A percentile compares a stretch with the other conserved stretches of the same genome.
phyloP scores from a whole-genome alignment of 192 early-diverging fungal species.

The Mortierella alpina region DNA sequence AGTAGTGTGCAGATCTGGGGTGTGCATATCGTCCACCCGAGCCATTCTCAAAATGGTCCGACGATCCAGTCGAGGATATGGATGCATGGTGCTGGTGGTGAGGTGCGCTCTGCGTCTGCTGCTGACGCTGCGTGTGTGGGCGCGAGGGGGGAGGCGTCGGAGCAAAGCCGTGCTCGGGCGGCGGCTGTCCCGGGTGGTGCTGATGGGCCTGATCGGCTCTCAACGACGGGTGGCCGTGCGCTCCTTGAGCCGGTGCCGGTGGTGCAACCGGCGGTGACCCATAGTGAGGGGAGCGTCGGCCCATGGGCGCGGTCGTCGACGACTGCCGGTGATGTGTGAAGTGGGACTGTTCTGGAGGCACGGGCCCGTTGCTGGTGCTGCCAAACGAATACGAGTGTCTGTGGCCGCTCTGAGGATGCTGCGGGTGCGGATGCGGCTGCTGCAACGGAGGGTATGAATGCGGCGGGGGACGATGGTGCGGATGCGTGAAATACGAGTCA shows the following conservation, averaged over 20 bases:
- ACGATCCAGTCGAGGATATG: constrained; percentile 16
- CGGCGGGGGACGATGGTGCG: constrained; percentile 8
- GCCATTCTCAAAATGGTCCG: constrained; percentile 12
- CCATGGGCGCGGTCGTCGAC: background rate
- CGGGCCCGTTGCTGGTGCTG: background rate
- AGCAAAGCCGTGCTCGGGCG: too few species aligned
- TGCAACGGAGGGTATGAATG: constrained; percentile 11
- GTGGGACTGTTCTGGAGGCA: background rate
- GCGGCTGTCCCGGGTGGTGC: too few species aligned
- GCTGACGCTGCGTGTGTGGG: constrained; percentile 1
- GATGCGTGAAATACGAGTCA: constrained; percentile 40
- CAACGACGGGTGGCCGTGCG: too few species aligned
- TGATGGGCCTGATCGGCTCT: too few species aligned
- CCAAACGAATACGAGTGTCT: background rate
- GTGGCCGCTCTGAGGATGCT: background rate
- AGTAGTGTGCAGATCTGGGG: constrained; percentile 17
- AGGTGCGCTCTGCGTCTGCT: background rate
- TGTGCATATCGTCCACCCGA: constrained; percentile 9
- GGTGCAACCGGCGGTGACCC: too few species aligned
- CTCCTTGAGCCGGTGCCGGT: too few species aligned
- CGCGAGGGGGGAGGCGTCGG: too few species aligned
- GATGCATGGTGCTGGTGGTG: constrained; percentile 26
- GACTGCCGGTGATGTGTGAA: constrained; percentile 12
- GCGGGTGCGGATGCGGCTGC: constrained; percentile 8
- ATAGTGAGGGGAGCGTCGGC: too few species aligned